These are phyloP conservation scores for Podospora sp. DNA, from an alignment of 495 filamentous ascomycete species.

Conservation along the genomic window DNA sequence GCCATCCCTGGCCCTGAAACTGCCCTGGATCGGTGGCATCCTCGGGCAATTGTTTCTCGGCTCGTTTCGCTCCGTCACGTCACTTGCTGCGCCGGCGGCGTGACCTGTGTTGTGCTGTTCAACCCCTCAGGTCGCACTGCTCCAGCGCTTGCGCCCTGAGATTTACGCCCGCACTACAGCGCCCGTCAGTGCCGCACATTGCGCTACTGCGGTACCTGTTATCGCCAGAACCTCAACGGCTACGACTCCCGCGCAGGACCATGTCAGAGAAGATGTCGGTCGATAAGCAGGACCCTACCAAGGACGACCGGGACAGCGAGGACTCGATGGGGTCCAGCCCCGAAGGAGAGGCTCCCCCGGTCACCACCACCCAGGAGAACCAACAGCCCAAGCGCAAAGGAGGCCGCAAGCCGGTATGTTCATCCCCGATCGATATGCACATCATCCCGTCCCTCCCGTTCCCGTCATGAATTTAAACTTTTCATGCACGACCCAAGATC, in stretches of 20 bases:
- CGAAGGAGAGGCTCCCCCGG: slow-evolving; percentile 49
- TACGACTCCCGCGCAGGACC: slow-evolving; percentile 33
- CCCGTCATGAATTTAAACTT: not conserved
- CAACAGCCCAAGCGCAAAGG: slow-evolving; percentile 84
- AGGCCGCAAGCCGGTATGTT: slow-evolving; percentile 91
- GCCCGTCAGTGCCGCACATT: slow-evolving; percentile 7
- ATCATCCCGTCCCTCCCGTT: slow-evolving; percentile 12
- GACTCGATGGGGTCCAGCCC: slow-evolving; percentile 60
- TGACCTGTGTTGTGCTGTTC: slow-evolving; percentile 5
- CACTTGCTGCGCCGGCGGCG: slow-evolving; percentile 10
- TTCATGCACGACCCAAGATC: slow-evolving; percentile 2
- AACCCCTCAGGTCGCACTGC: not conserved
- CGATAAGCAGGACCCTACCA: slow-evolving; percentile 56
- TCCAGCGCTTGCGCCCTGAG: not conserved
- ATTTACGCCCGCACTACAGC: slow-evolving; percentile 6
- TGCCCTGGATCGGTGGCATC: slow-evolving; percentile 26
- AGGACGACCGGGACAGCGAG: slow-evolving; percentile 49
- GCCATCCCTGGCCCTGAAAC: slow-evolving; percentile 35
- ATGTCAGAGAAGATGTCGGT: slow-evolving; percentile 64
- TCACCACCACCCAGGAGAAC: slow-evolving; percentile 43
- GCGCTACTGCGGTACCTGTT: slow-evolving; percentile 11
- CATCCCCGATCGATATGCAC: not conserved
- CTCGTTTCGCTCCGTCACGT: slow-evolving; percentile 15
- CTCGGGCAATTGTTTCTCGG: slow-evolving; percentile 31
- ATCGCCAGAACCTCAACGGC: slow-evolving; percentile 12